Conservation (phyloP, 2,329 filamentous ascomycete genomes). For the Colletotrichum nymphaeae region DNA sequence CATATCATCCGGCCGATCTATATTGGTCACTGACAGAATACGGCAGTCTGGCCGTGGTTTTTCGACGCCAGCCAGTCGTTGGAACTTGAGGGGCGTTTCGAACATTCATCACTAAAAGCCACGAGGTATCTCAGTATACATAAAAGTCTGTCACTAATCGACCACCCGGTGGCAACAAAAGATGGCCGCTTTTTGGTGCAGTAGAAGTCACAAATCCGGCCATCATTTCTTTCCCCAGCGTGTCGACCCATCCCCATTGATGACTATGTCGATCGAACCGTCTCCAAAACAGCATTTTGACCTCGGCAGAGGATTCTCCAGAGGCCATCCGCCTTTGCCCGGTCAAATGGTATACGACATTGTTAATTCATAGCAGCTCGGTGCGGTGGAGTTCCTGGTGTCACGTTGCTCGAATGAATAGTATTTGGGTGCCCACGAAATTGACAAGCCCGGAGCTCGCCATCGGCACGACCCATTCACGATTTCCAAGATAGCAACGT, state of each 20-base stretch:
- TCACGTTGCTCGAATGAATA: conserved; percentile 1
- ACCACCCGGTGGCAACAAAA: too few relatives aligned
- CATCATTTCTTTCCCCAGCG: too few relatives aligned
- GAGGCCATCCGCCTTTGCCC: neutral
- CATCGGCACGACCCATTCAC: conserved; percentile 33
- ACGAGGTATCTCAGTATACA: neutral
- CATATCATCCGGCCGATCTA: conserved; percentile 14
- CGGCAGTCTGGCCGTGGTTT: conserved; percentile 18
- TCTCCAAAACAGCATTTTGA: conserved; percentile 13
- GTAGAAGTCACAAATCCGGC: too few relatives aligned
- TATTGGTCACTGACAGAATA: conserved; percentile 19
- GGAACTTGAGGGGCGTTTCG: conserved; percentile 6
- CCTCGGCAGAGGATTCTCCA: conserved; percentile 10
- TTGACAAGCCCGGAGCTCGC: conserved; percentile 27
- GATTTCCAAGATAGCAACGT: conserved; percentile 18
- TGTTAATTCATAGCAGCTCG: conserved; percentile 9
- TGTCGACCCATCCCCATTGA: neutral
- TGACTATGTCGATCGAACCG: conserved; percentile 17
- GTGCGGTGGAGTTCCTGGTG: conserved; percentile 9
- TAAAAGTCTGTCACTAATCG: conserved; percentile 4
- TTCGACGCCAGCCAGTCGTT: conserved; percentile 14
- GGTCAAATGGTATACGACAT: neutral
- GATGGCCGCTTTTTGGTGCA: too few relatives aligned
- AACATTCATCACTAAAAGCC: neutral
- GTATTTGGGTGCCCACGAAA: conserved; percentile 20